phyloP scores from a whole-genome alignment of 352 stramenopile genomes.

The Phytopythium chamaehyphon region DNA sequence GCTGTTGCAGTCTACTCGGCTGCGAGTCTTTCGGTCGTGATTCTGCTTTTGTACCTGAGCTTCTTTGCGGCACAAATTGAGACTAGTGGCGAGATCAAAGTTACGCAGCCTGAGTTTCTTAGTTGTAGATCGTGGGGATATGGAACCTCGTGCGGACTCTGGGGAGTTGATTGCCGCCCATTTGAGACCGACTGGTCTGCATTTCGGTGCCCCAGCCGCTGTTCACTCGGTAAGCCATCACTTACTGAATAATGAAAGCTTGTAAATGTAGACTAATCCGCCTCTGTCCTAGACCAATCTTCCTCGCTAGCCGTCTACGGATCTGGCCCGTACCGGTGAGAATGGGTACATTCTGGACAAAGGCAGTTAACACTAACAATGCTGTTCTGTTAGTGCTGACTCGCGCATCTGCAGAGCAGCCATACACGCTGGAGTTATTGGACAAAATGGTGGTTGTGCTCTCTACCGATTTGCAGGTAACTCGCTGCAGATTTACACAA shows the following conservation, averaged over 20 bases:
- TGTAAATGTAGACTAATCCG: no score
- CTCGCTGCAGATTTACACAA: neutral
- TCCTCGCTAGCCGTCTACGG: conserved; percentile 62
- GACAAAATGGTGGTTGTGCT: conserved; percentile 62
- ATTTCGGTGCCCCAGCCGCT: conserved; percentile 68
- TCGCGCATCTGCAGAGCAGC: conserved; percentile 79
- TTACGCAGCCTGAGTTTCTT: conserved; percentile 42
- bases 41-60: conserved; percentile 70
- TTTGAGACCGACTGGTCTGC: conserved; percentile 58
- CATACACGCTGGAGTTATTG: conserved; percentile 71
- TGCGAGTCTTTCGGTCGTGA: conserved; percentile 30
- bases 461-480: conserved; percentile 53
- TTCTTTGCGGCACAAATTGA: conserved; percentile 71
- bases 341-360: neutral
- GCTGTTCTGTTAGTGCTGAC: conserved; percentile 34
- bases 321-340: conserved; percentile 58
- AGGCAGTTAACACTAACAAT: neutral
- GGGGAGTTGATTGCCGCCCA: conserved; percentile 51
- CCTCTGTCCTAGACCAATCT: conserved; percentile 43
- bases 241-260: no score
- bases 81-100: conserved; percentile 10
- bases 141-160: conserved; percentile 54
- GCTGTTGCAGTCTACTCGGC: conserved; percentile 41
- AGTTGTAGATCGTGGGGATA: conserved; percentile 68
- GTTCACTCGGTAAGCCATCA: conserved; percentile 40